Conservation (phyloP, 768 basidiomycete species). For the Russula emetica region DNA sequence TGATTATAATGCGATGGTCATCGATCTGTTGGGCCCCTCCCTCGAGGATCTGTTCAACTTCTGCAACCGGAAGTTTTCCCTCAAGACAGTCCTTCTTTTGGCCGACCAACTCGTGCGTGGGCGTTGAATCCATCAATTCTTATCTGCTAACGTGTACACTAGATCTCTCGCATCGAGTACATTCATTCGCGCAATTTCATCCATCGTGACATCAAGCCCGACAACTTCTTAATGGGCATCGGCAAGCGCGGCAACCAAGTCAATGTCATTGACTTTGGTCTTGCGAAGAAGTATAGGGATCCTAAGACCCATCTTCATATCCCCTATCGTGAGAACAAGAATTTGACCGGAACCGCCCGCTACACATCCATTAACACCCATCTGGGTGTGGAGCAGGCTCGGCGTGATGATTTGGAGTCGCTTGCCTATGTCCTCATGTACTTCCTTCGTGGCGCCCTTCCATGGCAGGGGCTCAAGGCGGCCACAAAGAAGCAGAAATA, state of each 20-base stretch:
- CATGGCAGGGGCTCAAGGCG: conserved; percentile 99
- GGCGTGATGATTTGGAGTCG: conserved; percentile 96
- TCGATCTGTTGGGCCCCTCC: conserved; percentile 91
- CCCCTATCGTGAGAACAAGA: conserved; percentile 99
- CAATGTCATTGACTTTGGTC: conserved; percentile 96
- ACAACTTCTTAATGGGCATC: conserved; percentile 99
- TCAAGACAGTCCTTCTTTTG: conserved; percentile 94
- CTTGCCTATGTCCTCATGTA: conserved; percentile 99
- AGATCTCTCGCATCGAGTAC: conserved; percentile 99
- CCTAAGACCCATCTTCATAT: conserved; percentile 99
- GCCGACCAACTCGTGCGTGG: conserved; percentile 88
- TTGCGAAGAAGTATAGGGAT: conserved; percentile 99
- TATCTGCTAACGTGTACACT: conserved; percentile 18
- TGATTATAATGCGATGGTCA: conserved; percentile 99
- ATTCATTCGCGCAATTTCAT: conserved; percentile 99
- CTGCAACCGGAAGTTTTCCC: conserved; percentile 93
- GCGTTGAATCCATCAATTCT: not conserved
- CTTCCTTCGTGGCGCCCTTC: conserved; percentile 96
- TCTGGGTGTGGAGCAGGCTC: conserved; percentile 95
- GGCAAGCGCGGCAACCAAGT: conserved; percentile 99
- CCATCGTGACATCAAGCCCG: conserved; percentile 97
- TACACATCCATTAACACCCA: conserved; percentile 99
- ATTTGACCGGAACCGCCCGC: conserved; percentile 95
- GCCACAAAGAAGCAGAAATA: conserved; percentile 99
- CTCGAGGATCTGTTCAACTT: conserved; percentile 92